A percentile compares a stretch with the other conserved stretches of the same genome.
These are phyloP conservation scores for Xylogone sp. DNA, from an alignment of 2,329 filamentous ascomycete genomes.

Conservation along the genomic window DNA sequence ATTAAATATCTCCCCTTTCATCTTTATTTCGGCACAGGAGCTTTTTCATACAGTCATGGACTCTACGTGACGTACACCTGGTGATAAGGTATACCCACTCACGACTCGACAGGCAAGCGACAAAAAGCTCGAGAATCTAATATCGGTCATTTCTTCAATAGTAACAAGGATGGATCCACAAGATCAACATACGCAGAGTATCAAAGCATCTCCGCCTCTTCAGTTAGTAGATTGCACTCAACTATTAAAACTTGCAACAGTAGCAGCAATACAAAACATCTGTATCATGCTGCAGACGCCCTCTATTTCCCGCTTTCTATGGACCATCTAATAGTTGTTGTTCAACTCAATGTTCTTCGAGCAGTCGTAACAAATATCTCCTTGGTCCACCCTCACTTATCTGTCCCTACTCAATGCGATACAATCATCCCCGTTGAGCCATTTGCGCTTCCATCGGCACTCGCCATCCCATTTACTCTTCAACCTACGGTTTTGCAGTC, in stretches of 20 bases:
- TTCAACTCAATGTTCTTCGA: slow-evolving; percentile 8
- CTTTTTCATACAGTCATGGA: too few species aligned
- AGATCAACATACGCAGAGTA: too few species aligned
- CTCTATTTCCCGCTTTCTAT: slow-evolving; percentile 4
- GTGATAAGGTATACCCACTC: too few species aligned
- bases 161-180: too few species aligned
- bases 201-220: too few species aligned
- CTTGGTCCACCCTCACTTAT: neutral
- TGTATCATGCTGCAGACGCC: neutral
- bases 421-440: neutral
- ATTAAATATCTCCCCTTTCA: too few species aligned
- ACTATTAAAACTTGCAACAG: neutral
- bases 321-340: slow-evolving; percentile 7
- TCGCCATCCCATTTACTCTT: slow-evolving; percentile 7
- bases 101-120: too few species aligned
- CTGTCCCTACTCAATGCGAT: neutral
- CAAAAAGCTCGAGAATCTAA: too few species aligned
- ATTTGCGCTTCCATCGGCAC: neutral
- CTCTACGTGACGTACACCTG: too few species aligned
- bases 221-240: too few species aligned
- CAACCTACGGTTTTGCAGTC: slow-evolving; percentile 10
- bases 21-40: too few species aligned
- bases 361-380: slow-evolving; percentile 9
- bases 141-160: too few species aligned
- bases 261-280: neutral